Conservation (phyloP, 2,329 filamentous ascomycete species). For the Fusarium subglutinans region DNA sequence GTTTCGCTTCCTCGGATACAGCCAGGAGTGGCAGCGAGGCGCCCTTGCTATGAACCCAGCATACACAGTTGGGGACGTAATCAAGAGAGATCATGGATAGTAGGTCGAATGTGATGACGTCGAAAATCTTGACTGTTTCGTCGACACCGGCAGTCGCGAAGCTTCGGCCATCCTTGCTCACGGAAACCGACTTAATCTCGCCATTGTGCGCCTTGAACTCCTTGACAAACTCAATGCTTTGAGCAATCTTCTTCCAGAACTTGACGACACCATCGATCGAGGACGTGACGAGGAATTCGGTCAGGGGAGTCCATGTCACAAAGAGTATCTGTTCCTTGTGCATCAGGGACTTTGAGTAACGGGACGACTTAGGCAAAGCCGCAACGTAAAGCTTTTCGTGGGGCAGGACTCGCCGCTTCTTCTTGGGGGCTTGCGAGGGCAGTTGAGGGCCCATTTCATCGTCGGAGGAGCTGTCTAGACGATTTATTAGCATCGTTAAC, state of each 20-base stretch:
- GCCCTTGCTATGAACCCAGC: slow-evolving; percentile 90
- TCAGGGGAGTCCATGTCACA: slow-evolving; percentile 86
- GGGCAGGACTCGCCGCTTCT: slow-evolving; percentile 88
- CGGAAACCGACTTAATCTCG: slow-evolving; percentile 83
- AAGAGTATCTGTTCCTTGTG: slow-evolving; percentile 95
- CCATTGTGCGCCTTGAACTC: slow-evolving; percentile 92
- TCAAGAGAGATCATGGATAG: slow-evolving; percentile 83
- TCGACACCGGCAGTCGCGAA: slow-evolving; percentile 89
- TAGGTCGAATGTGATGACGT: slow-evolving; percentile 87
- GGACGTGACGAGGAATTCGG: slow-evolving; percentile 94
- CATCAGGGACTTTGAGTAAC: slow-evolving; percentile 97
- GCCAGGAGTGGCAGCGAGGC: slow-evolving; percentile 89
- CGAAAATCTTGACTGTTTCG: slow-evolving; percentile 82
- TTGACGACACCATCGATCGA: slow-evolving; percentile 97
- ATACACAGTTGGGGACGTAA: slow-evolving; percentile 79
- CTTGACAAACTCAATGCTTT: slow-evolving; percentile 96
- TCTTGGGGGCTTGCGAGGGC: slow-evolving; percentile 83
- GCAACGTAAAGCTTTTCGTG: slow-evolving; percentile 96
- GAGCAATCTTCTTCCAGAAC: slow-evolving; percentile 96
- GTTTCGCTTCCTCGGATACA: slow-evolving; percentile 78
- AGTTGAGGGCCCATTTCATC: slow-evolving; percentile 95
- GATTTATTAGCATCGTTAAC: slow-evolving; percentile 12
- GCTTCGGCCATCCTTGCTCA: slow-evolving; percentile 89
- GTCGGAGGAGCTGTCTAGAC: slow-evolving; percentile 75
- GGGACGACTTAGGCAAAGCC: slow-evolving; percentile 80